These are phyloP conservation scores for Trametes hirsuta DNA, from an alignment of 1,284 basidiomycete species.

Conservation along the genomic window DNA sequence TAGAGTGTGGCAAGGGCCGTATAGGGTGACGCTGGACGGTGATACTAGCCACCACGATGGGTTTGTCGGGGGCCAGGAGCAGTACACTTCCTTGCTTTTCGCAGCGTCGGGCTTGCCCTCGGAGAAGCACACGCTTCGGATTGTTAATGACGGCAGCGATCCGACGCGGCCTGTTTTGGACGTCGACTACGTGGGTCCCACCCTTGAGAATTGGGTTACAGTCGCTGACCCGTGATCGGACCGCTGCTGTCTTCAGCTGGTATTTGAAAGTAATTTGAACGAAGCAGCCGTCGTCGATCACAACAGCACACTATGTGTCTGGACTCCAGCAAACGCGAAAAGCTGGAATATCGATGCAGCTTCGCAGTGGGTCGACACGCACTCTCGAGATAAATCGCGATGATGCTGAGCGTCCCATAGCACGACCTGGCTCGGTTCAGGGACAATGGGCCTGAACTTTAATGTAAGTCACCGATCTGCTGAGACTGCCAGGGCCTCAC, in stretches of 20 bases:
- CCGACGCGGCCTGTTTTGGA: slow-evolving; percentile 13
- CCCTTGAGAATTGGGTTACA: not conserved
- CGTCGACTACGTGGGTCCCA: slow-evolving; percentile 17
- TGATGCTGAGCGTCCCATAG: not conserved
- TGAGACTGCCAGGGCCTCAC: not conserved
- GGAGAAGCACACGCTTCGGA: slow-evolving; percentile 22
- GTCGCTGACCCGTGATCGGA: not conserved
- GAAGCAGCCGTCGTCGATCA: slow-evolving; percentile 2
- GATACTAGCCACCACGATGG: slow-evolving; percentile 1
- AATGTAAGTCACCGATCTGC: slow-evolving; percentile 13
- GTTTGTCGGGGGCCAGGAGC: slow-evolving; percentile 10
- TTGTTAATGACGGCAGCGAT: slow-evolving; percentile 22
- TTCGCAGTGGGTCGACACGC: slow-evolving; percentile 2
- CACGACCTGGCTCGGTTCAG: slow-evolving; percentile 12
- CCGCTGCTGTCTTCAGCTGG: slow-evolving; percentile 7
- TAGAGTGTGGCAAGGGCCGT: slow-evolving; percentile 21
- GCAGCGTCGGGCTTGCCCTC: not conserved
- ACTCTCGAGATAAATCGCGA: not conserved
- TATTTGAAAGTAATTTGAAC: slow-evolving; percentile 14
- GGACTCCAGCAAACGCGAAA: slow-evolving; percentile 9
- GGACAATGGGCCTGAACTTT: slow-evolving; percentile 23
- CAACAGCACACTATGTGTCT: slow-evolving; percentile 10
- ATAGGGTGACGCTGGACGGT: slow-evolving; percentile 26
- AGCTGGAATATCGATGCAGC: slow-evolving; percentile 3
- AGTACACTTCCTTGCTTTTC: slow-evolving; percentile 23